phyloP scores from a whole-genome alignment of 164 flowering plant genomes.

The Malania oleifera region DNA sequence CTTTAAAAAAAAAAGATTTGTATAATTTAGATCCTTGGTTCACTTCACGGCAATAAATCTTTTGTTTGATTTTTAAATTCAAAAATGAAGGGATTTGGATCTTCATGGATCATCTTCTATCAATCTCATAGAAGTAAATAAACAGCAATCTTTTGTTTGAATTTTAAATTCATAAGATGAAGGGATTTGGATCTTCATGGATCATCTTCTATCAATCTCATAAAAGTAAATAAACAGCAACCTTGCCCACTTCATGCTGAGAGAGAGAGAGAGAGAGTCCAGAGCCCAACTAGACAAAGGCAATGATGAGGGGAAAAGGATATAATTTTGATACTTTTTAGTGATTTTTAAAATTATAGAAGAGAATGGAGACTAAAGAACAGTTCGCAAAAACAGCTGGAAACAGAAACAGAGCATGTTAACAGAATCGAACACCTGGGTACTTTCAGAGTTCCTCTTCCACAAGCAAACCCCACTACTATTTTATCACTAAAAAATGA shows the following conservation, averaged over 20 bases:
- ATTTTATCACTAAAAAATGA: no score
- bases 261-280: no score
- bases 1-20: no score
- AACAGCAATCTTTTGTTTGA: no score
- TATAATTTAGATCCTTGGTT: constrained; percentile 14
- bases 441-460: constrained; percentile 5
- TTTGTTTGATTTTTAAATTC: not conserved
- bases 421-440: constrained; percentile 18
- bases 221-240: no score
- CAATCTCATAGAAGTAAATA: no score
- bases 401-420: constrained; percentile 13
- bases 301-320: not conserved
- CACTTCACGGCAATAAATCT: constrained; percentile 10
- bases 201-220: no score
- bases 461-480: constrained; percentile 4
- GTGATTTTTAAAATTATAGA: not conserved
- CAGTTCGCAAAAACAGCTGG: constrained; percentile 13
- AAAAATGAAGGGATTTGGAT: constrained; percentile 10
- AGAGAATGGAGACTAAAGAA: not conserved
- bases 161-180: no score
- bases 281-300: not conserved
- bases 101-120: no score
- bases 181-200: no score
- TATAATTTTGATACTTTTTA: no score
- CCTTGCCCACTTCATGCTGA: no score